Base-by-base conservation (phyloP, 225 moss, liverwort and hornwort genomes). In the Lunularia cruciata region DNA sequence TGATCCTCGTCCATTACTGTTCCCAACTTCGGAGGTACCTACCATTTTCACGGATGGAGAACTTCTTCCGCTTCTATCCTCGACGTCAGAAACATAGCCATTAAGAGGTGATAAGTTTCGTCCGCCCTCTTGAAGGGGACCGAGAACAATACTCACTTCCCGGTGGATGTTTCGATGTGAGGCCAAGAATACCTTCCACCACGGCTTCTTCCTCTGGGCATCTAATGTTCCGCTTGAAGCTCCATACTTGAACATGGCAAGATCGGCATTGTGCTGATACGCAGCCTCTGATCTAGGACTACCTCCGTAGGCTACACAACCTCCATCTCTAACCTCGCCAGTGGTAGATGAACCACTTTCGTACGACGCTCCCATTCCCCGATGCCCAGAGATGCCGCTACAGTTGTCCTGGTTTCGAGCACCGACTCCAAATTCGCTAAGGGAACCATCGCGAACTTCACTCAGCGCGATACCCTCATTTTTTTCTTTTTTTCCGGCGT, bases 141-240 rank as follows among this genome's bases (percentile, higher is more conserved):
- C 51, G 4, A 40, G 42, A 7, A 43, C 37, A 37, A 40, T 33
- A 3, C 51, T 46, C 3, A 10, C 33, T 31, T 67, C 38, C 5
- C 56, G 66, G 53, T 74, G 77, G 18, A 79, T 67, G 20, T 77
- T 72, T 8, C 77, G 39, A 46, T 76, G 70, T 0, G 79, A 70
- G 2, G 63, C 73, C 72, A 83, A 32, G 38, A 79, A 70, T 12
- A 64, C 43, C 61, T 83, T 80, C 83, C 83, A 83, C 83, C 83
- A 83, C 5, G 83, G 73, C 62, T 77, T 83, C 47, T 60, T 74
- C 25, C 66, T 73, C 4, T 60, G 69, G 47, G 63, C 56, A 0
- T 63, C 71, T 57, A 69, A 3, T 3, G 34, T 56, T 40, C 33
- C 27, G 42, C 66, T 63, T 27, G 56, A 32, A 13, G 45, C 46